Base-by-base conservation (phyloP, 2,329 filamentous ascomycete genomes). In the Colletotrichum abscissum region DNA sequence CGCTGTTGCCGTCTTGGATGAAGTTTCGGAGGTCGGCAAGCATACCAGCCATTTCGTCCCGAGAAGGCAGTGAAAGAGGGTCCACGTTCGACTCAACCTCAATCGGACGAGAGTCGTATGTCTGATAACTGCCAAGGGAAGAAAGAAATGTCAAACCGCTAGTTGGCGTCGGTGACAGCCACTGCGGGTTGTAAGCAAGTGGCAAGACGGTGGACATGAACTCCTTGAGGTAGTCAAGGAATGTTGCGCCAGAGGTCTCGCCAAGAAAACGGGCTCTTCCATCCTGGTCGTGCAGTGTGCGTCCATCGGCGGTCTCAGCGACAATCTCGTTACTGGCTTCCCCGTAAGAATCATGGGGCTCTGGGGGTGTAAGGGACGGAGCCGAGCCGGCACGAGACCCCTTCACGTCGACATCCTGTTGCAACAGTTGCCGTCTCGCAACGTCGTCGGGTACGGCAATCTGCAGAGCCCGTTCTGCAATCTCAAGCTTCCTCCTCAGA, bases 201-300 rank as follows among this genome's bases (percentile, higher is more conserved):
- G 81, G 80, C 24, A 83, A 76, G 22, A 84, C 78, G 16, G 82
- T 83, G 52, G 78, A 78, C 79, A 88, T 86, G 72, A 88, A 84
- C 63, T 83, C 82, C 74, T 88, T 88, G 55, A 88, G 77, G 22
- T 84, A 80, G 70, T 88, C 86, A 5, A 88, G 82, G 66, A 88
- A 88, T 1, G 84, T 86, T 12, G 86, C 85, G 19, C 86, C 86
- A 26, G 86, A 87, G 8, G 86, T 88, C 76, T 85, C 85, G 52
- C 87, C 87, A 2, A 87, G 82, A 76, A 86, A 88, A 14, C 86
- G 84, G 1, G 82, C 78, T 28, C 82, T 84, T 28, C 86, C 86
- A 57, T 85, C 82, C 3, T 79, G 78, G 72, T 88, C 87, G 30
- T 83, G 80, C 6, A 88, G 81, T 22, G 86, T 78, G 24, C 84